phyloP scores from a whole-genome alignment of 768 basidiomycete species.

The Amanita muscaria region DNA sequence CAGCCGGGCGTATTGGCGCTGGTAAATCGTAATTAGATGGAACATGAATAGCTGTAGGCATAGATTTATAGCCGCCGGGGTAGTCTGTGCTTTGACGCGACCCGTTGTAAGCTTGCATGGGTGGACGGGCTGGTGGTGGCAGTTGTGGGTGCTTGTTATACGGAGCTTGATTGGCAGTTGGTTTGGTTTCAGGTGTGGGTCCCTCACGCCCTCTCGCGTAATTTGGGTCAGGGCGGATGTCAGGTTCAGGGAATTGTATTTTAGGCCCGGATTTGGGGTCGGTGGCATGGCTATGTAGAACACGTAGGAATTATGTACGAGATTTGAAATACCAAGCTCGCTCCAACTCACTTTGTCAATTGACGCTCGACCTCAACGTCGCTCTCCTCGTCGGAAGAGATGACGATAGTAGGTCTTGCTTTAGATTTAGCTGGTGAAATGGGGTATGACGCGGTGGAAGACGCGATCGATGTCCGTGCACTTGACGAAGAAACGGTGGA shows the following conservation, averaged over 20 bases:
- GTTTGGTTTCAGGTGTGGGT: conserved; percentile 10
- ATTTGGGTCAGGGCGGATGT: neutral
- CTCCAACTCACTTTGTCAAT: conserved; percentile 9
- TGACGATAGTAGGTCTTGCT: conserved; percentile 20
- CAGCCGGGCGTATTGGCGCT: conserved; percentile 9
- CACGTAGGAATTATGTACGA: too few relatives aligned
- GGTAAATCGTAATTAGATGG: conserved; percentile 26
- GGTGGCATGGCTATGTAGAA: too few relatives aligned
- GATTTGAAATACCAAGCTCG: too few relatives aligned
- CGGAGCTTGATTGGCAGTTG: conserved; percentile 26
- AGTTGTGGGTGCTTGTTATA: conserved; percentile 26
- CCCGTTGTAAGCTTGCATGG: conserved; percentile 17
- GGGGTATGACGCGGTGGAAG: neutral
- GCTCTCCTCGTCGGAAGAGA: conserved; percentile 27
- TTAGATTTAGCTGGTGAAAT: conserved; percentile 1
- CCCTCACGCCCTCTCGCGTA: conserved; percentile 8
- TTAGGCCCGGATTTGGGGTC: conserved; percentile 11
- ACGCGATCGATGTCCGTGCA: neutral
- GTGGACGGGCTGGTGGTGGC: conserved; percentile 10
- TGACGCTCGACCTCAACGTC: conserved; percentile 17
- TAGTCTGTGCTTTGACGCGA: conserved; percentile 9
- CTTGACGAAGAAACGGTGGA: conserved; percentile 5
- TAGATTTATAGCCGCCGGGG: conserved; percentile 8
- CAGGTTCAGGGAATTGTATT: neutral
- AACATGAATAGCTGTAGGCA: conserved; percentile 23